Evolutionary conservation across 768 basidiomycete genomes (phyloP), one percentile per base, ranked within the genome.

Genomic region (Suillus ampliporus): DNA sequence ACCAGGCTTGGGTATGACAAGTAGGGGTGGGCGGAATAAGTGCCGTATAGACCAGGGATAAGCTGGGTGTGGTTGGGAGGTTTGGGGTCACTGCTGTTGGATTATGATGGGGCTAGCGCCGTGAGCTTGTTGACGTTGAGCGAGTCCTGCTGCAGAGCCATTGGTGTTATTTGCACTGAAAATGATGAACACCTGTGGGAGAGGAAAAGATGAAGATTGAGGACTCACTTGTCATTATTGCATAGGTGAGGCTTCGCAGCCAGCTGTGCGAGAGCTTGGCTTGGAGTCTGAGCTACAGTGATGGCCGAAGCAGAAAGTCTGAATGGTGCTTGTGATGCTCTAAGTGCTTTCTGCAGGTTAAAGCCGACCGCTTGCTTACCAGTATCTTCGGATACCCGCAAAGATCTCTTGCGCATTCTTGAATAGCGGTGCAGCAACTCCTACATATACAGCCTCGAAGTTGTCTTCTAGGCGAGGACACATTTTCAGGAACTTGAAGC

Each of bases 1-100:
- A 48, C 86, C 89, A 14, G 89, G 88, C 66, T 89, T 91, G 54
- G 82, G 80, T 53, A 91, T 78, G 21, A 85, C 74, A 14, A 85
- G 78, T 1, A 91, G 91, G 3, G 92, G 89, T 0, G 86, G 84
- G 23, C 95, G 84, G 38, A 78, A 72, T 59, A 95, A 84, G 8
- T 89, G 87, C 14, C 89, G 88, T 50, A 89, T 85, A 13, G 92
- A 86, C 94, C 94, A 96, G 17, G 94, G 94, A 72, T 88, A 95
- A 34, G 88, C 84, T 21, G 88, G 83, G 62, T 81, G 78, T 28
- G 75, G 70, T 23, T 71, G 76, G 43, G 70, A 66, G 2, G 64
- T 21, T 38, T 74, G 80, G 14, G 75, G 79, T n/a, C 57, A 63
- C 19, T 67, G 57, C 17, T 64, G 74, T 64, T 72, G 79, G 17